Conservation (phyloP, 305 asterid species). For the Fraxinus sp. region DNA sequence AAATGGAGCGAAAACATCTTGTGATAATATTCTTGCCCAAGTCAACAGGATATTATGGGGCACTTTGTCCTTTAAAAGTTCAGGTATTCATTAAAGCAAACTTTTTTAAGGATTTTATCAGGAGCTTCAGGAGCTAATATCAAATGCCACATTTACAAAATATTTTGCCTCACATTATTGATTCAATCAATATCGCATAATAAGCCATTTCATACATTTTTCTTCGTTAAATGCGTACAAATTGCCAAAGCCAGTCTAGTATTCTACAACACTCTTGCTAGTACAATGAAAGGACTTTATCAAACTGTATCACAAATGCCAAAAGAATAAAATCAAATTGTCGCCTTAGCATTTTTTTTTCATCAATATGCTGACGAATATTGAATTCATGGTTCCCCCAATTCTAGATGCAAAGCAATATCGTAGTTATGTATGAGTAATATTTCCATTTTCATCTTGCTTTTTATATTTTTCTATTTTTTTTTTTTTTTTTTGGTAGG, state of each 20-base stretch:
- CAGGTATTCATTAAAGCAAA: background rate
- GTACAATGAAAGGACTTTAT: background rate
- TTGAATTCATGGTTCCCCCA: constrained; percentile 1
- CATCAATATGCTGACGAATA: background rate
- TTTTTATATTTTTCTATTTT: background rate
- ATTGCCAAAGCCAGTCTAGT: background rate
- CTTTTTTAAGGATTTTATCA: background rate
- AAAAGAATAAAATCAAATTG: background rate
- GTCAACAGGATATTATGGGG: background rate
- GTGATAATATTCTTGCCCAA: background rate
- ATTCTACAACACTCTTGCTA: background rate
- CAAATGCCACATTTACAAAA: background rate
- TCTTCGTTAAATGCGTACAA: background rate
- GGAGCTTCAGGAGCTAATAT: background rate
- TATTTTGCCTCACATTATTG: constrained; percentile 6
- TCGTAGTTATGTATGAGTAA: background rate
- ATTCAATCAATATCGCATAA: background rate
- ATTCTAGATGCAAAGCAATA: constrained; percentile 6
- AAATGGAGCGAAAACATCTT: background rate
- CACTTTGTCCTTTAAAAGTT: background rate
- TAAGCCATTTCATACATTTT: background rate
- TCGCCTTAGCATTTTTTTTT: background rate
- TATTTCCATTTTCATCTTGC: background rate
- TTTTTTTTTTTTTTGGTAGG: background rate
- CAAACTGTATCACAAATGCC: background rate